Percentiles rank a stretch among this genome's conserved stretches.
phyloP scores from a whole-genome alignment of 306 rosid genomes.

The Ziziphus jujuba region DNA sequence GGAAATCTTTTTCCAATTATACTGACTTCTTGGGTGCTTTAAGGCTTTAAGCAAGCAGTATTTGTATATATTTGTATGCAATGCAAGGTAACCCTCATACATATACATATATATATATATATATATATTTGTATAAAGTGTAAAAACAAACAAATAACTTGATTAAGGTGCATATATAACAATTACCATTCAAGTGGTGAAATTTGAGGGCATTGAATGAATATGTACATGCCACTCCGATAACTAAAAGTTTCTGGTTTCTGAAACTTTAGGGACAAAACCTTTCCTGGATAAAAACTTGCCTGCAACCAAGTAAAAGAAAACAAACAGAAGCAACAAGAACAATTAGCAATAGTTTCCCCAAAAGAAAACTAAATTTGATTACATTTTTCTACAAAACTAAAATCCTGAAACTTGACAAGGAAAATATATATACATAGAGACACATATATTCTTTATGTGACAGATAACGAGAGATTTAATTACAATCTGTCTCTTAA shows the following conservation, averaged over 20 bases:
- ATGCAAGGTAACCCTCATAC: no score
- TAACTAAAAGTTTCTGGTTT: constrained; percentile 77
- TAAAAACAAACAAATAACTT: not conserved
- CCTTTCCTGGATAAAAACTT: constrained; percentile 72
- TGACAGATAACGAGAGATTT: no score
- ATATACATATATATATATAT: not conserved
- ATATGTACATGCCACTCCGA: constrained; percentile 85
- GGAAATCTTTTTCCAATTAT: constrained; percentile 8
- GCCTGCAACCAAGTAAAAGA: constrained; percentile 40
- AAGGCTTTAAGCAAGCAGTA: no score
- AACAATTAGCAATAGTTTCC: not conserved
- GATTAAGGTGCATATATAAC: not conserved
- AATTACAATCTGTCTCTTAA: no score
- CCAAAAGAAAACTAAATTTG: not conserved
- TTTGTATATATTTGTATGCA: no score
- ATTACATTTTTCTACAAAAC: not conserved
- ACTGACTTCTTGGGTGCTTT: not conserved
- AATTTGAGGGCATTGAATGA: constrained; percentile 88
- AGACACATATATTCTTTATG: no score
- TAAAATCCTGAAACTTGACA: not conserved
- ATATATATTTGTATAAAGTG: not conserved
- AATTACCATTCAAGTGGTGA: constrained; percentile 78
- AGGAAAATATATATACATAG: not conserved
- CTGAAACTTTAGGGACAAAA: constrained; percentile 66
- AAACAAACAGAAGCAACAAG: not conserved